Base-by-base conservation (phyloP, 768 basidiomycete genomes). In the Baorangia bicolor region DNA sequence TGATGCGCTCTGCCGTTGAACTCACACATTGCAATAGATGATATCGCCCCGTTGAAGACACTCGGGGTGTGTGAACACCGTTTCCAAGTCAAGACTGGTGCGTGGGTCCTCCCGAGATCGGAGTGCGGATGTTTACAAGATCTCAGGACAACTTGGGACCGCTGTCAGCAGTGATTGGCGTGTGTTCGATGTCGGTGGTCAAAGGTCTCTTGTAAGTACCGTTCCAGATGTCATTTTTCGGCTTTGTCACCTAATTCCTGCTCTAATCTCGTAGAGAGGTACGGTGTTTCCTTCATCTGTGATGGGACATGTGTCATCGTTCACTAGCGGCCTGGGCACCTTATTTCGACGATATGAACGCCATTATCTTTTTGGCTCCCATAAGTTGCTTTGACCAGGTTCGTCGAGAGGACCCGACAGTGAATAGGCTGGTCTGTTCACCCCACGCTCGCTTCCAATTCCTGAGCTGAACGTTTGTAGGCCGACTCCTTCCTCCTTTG, bases 61-160 rank as follows among this genome's bases (percentile, higher is more conserved):
- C 82, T 91, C n/a, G 90, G 90, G 3, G 88, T 90, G 11, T 84
- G 85, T 4, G 89, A 91, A 69, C 88, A 91, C 71, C 85, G 80
- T 63, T 91, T 92, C 62, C 82, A 87, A 72, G 88, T 90, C 82
- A 88, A 78, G 56, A 68, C 72, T 73, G 69, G 79, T 85, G 34
- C 57, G 71, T 51, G 13, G 5, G 28, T 13, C 48, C 41, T 20
- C 51, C 1, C 12, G 12, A n/a, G n/a, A 47, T 56, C 11, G 20
- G 52, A 21, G 14, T 25, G 14, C 23, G 20, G 12, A 16, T 20
- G 7, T 23, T 64, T 18, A 62, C 21, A 25, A 27, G n/a, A 69
- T 73, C 74, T 0, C 16, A 71, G 69, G 66, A 27, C 57, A 61
- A 12, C 61, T 70, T 5, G 82, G 82, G 0, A 65, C 79, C 52